phyloP scores from a whole-genome alignment of 208 protist species.

The Trypanosoma scelopori region DNA sequence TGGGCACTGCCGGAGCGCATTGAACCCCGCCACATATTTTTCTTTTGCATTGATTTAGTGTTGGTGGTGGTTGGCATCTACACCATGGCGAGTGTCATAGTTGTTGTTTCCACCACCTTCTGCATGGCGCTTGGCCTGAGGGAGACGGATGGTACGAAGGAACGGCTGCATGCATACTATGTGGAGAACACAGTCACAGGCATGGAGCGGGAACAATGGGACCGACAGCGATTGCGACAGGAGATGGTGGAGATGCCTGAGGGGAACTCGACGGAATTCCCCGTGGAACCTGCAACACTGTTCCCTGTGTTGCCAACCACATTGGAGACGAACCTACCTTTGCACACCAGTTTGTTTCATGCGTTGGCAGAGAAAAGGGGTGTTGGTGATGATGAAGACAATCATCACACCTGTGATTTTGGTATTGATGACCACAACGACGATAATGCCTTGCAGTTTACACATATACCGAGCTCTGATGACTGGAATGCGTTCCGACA shows the following conservation, averaged over 20 bases:
- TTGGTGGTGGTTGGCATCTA: constrained; percentile 34
- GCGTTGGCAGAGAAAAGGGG: background rate
- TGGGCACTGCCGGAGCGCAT: constrained; percentile 51
- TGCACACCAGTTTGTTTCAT: background rate
- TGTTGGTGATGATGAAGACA: background rate
- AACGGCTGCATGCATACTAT: constrained; percentile 42
- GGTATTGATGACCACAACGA: background rate
- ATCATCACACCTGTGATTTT: background rate
- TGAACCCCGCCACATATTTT: constrained; percentile 34
- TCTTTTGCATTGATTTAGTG: constrained; percentile 26
- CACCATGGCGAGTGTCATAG: constrained; percentile 37
- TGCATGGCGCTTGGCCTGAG: constrained; percentile 37
- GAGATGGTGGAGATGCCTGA: background rate
- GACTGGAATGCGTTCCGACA: constrained; percentile 18
- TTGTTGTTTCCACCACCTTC: constrained; percentile 23
- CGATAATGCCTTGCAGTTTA: background rate
- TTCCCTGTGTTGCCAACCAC: background rate
- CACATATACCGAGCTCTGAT: background rate
- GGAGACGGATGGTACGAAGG: constrained; percentile 21
- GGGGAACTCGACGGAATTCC: too few species aligned
- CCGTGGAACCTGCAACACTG: background rate
- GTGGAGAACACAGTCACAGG: constrained; percentile 22
- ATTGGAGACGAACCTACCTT: background rate
- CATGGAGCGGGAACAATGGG: constrained; percentile 19
- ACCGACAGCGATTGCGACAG: background rate